These are phyloP conservation scores for Spathaspora gorwiae DNA, from an alignment of 805 yeast species.

Conservation along the genomic window DNA sequence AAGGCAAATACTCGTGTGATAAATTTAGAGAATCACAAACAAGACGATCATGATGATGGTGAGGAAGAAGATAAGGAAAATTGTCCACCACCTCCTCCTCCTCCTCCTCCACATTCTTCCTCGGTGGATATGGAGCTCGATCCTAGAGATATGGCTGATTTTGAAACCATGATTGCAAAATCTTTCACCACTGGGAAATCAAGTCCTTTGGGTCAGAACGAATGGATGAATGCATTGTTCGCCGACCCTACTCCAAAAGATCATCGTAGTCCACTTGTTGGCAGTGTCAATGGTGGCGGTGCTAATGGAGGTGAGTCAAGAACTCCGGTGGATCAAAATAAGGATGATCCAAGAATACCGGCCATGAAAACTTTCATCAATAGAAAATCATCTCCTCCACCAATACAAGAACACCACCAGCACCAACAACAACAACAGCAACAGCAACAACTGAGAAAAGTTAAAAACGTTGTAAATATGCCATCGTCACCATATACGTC, in stretches of 20 bases:
- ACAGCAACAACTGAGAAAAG: not conserved
- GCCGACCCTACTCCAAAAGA: constrained; percentile 28
- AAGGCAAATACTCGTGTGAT: constrained; percentile 51
- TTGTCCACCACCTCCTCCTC: constrained; percentile 18
- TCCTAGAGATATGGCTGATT: constrained; percentile 15
- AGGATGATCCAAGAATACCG: constrained; percentile 24
- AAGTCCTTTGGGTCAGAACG: constrained; percentile 20
- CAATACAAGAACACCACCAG: not conserved
- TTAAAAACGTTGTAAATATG: constrained; percentile 24
- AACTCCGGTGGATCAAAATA: constrained; percentile 15
- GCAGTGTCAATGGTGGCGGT: too few relatives aligned
- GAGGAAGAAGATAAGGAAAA: constrained; percentile 27
- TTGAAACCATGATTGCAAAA: constrained; percentile 22
- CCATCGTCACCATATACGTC: constrained; percentile 36
- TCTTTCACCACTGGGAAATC: constrained; percentile 16
- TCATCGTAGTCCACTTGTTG: constrained; percentile 13
- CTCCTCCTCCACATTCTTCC: constrained; percentile 4
- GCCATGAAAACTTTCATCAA: constrained; percentile 26
- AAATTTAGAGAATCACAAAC: constrained; percentile 20
- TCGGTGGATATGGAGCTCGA: not conserved
- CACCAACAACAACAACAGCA: not conserved
- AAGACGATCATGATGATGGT: constrained; percentile 9
- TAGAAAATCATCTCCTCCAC: constrained; percentile 21
- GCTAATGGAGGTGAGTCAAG: constrained; percentile 8
- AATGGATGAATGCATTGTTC: constrained; percentile 35